Evolutionary conservation across 2,329 filamentous ascomycete species (phyloP).

Genomic region (Fusarium scirpi): DNA sequence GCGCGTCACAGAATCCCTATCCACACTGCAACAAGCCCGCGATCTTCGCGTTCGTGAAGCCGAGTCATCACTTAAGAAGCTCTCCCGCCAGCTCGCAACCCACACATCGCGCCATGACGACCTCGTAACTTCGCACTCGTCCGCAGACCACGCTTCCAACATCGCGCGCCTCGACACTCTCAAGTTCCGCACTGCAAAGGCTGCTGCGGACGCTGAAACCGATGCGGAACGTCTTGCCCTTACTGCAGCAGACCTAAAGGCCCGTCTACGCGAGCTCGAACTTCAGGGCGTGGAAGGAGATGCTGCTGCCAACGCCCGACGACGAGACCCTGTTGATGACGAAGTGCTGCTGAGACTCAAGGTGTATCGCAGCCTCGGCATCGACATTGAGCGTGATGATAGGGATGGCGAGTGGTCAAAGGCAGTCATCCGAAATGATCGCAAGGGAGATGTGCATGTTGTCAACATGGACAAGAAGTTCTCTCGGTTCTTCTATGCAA

Average conservation of each 20-base stretch:
- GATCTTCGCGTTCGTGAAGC: slow-evolving; percentile 79
- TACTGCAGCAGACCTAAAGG: slow-evolving; percentile 80
- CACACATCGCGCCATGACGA: slow-evolving; percentile 82
- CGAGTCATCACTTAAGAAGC: slow-evolving; percentile 74
- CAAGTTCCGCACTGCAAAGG: slow-evolving; percentile 95
- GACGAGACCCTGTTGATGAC: slow-evolving; percentile 66
- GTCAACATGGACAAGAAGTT: slow-evolving; percentile 95
- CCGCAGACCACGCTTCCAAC: slow-evolving; percentile 81
- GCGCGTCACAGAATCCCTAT: slow-evolving; percentile 86
- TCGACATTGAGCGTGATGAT: slow-evolving; percentile 85
- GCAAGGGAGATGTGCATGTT: slow-evolving; percentile 92
- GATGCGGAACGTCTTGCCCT: slow-evolving; percentile 92
- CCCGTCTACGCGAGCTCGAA: slow-evolving; percentile 84
- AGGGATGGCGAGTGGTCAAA: slow-evolving; percentile 82
- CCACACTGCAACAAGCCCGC: slow-evolving; percentile 85
- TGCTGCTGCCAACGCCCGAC: slow-evolving; percentile 46
- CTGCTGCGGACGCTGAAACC: slow-evolving; percentile 87
- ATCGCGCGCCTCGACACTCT: slow-evolving; percentile 91
- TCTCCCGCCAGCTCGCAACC: slow-evolving; percentile 80
- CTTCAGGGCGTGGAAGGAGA: slow-evolving; percentile 85
- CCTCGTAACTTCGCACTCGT: slow-evolving; percentile 79
- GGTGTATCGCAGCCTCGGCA: slow-evolving; percentile 90
- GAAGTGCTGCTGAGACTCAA: slow-evolving; percentile 82
- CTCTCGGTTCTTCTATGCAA: slow-evolving; percentile 90
- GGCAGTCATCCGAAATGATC: slow-evolving; percentile 85